These are phyloP conservation scores for Cerioporus squamosus DNA, from an alignment of 1,284 basidiomycete species.

Conservation along the genomic window DNA sequence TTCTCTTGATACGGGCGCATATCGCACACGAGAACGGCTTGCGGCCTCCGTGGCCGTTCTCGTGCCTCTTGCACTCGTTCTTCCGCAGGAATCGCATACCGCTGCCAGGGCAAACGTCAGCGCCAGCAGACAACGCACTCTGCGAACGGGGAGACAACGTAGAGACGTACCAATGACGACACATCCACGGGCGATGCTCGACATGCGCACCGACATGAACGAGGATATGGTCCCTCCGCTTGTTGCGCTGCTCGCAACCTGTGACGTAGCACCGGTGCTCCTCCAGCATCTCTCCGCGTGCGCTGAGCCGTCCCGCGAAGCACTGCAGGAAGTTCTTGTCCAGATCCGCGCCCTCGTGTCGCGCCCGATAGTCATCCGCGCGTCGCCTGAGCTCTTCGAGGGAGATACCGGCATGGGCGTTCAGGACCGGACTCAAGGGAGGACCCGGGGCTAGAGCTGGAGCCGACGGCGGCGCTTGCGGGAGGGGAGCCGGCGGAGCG, in stretches of 20 bases:
- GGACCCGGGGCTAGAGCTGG: neutral
- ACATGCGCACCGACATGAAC: slow-evolving; percentile 74
- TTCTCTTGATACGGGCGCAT: slow-evolving; percentile 48
- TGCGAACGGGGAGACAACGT: neutral
- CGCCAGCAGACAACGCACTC: neutral
- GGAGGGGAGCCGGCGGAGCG: neutral
- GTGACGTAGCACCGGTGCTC: slow-evolving; percentile 68
- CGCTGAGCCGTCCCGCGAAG: slow-evolving; percentile 67
- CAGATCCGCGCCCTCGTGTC: slow-evolving; percentile 57
- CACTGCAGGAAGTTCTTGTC: slow-evolving; percentile 65
- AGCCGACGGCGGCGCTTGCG: too few relatives aligned
- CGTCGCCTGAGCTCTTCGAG: slow-evolving; percentile 55
- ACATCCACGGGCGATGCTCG: slow-evolving; percentile 66
- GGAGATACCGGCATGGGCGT: slow-evolving; percentile 63
- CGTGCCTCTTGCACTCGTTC: slow-evolving; percentile 76
- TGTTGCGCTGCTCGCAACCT: slow-evolving; percentile 67
- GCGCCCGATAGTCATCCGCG: slow-evolving; percentile 54
- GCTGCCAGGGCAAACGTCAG: slow-evolving; percentile 39
- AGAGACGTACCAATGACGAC: slow-evolving; percentile 56
- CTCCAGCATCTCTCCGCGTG: slow-evolving; percentile 55
- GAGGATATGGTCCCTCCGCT: slow-evolving; percentile 70
- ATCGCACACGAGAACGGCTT: slow-evolving; percentile 61
- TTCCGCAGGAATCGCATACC: slow-evolving; percentile 66
- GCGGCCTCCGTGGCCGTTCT: slow-evolving; percentile 60
- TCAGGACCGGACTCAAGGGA: slow-evolving; percentile 26